These are phyloP conservation scores for Filosporella fistucella DNA, from an alignment of 495 filamentous ascomycete genomes.

Conservation along the genomic window DNA sequence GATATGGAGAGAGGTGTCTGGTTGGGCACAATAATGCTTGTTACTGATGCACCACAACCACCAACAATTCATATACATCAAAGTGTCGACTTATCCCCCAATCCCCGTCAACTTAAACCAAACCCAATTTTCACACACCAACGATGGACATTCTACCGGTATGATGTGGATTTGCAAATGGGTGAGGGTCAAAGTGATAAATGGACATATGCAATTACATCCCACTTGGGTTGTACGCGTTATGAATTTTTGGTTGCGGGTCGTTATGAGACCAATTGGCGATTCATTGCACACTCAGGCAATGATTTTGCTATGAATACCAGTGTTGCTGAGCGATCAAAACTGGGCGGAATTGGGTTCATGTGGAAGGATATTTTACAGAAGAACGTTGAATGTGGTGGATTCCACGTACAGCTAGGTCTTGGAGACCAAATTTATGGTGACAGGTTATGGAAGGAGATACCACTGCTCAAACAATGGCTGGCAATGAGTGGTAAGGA, in stretches of 20 bases:
- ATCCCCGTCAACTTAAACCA: slow-evolving; percentile 83
- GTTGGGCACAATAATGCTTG: slow-evolving; percentile 70
- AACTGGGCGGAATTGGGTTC: slow-evolving; percentile 80
- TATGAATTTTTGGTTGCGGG: slow-evolving; percentile 98
- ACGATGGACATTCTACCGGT: slow-evolving; percentile 92
- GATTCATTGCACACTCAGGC: slow-evolving; percentile 92
- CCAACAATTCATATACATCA: slow-evolving; percentile 96
- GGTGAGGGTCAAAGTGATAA: slow-evolving; percentile 74
- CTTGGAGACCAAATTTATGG: slow-evolving; percentile 95
- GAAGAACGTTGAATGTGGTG: slow-evolving; percentile 92
- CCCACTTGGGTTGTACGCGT: slow-evolving; percentile 90
- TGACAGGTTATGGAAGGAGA: slow-evolving; percentile 93
- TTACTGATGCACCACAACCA: slow-evolving; percentile 88
- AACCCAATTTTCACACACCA: slow-evolving; percentile 84
- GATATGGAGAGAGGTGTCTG: slow-evolving; percentile 87
- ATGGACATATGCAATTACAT: slow-evolving; percentile 98
- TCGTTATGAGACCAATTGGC: slow-evolving; percentile 84
- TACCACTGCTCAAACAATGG: slow-evolving; percentile 91
- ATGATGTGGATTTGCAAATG: slow-evolving; percentile 91
- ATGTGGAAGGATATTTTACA: slow-evolving; percentile 99
- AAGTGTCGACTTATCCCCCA: slow-evolving; percentile 85
- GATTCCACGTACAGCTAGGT: slow-evolving; percentile 90
- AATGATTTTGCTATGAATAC: slow-evolving; percentile 92
- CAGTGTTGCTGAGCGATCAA: slow-evolving; percentile 75
- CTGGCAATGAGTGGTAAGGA: slow-evolving; percentile 85